Percentiles rank a stretch among this genome's conserved stretches.
phyloP scores from a whole-genome alignment of 352 stramenopile genomes.

The Phytophthora uliginosa region DNA sequence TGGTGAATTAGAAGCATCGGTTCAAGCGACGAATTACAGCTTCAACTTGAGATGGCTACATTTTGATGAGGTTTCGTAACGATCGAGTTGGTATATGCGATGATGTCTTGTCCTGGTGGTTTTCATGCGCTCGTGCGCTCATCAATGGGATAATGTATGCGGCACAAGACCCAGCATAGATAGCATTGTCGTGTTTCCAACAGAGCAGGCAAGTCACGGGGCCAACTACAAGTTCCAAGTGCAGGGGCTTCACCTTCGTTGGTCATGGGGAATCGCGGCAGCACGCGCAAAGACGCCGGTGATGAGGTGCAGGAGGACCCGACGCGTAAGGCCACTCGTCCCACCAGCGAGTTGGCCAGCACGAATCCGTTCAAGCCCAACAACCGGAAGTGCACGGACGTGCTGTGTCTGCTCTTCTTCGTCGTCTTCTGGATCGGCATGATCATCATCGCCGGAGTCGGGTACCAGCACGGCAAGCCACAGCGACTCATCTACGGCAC shows the following conservation, averaged over 20 bases:
- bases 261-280: conserved; percentile 37
- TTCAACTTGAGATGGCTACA: conserved; percentile 38
- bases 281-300: conserved; percentile 24
- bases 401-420: conserved; percentile 76
- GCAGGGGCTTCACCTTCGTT: not conserved
- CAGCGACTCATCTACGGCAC: conserved; percentile 82
- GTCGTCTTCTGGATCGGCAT: conserved; percentile 67
- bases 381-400: conserved; percentile 83
- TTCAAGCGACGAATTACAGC: conserved; percentile 18
- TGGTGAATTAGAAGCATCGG: not conserved
- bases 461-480: conserved; percentile 73
- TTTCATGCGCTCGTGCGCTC: conserved; percentile 28
- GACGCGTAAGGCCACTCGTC: conserved; percentile 1
- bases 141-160: not conserved
- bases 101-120: conserved; percentile 17
- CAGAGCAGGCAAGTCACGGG: conserved; percentile 9
- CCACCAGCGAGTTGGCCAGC: conserved; percentile 11
- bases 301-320: conserved; percentile 8
- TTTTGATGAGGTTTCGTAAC: conserved; percentile 41
- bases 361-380: conserved; percentile 75
- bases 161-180: not conserved
- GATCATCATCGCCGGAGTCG: conserved; percentile 74
- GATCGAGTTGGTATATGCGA: conserved; percentile 26
- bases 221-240: not conserved
- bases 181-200: conserved; percentile 35